Base-by-base conservation (phyloP, 768 basidiomycete species). In the Auricularia sp. region DNA sequence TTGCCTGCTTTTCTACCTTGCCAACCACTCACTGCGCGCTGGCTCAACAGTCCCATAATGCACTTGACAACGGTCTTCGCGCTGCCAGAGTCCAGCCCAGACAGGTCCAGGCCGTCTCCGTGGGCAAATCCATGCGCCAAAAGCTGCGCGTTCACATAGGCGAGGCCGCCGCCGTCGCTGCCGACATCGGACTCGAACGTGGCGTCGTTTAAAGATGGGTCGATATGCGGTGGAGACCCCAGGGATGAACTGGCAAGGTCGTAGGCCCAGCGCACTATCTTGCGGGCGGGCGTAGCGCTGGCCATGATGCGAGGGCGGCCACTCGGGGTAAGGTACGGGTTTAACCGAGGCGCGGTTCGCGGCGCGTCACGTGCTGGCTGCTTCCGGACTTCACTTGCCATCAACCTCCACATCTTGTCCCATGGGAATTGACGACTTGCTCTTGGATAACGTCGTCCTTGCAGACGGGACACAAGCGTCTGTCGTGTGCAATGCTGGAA, bases 71-170 rank as follows among this genome's bases (percentile, higher is more conserved):
- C 75, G 29, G 76, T 76, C 21, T 88, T 85, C 18, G 81, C 78
- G 39, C 88, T 81, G 3, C 79, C 72, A 61, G 79, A 79, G 0
- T 83, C 79, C 13, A 88, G 74, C 0, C 88, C 87, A 0, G 89
- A 88, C 44, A 94, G 76, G 13, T 79, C 83, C 21, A 94, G 74
- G 0, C 92, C 91, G 0, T 86, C 84, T 1, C 80, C 70, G 10
- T 82, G 70, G 1, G 82, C 75, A 68, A 89, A 94, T 7, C 92
- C 92, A 76, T 94, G 92, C 2, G 92, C 87, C 61, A 90, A 75
- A 5, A 94, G 82, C 69, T 94, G 92, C 21, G 87, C 78, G 71
- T 92, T 94, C 71, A 93, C 80, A 71, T 89, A 92, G 24, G 63
- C 56, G 18, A 73, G 56, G 14, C 29, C 29, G 29, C 56, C 56